Base-by-base conservation (phyloP, 257 asterid genomes). In the Nyctanthes arbortristis region DNA sequence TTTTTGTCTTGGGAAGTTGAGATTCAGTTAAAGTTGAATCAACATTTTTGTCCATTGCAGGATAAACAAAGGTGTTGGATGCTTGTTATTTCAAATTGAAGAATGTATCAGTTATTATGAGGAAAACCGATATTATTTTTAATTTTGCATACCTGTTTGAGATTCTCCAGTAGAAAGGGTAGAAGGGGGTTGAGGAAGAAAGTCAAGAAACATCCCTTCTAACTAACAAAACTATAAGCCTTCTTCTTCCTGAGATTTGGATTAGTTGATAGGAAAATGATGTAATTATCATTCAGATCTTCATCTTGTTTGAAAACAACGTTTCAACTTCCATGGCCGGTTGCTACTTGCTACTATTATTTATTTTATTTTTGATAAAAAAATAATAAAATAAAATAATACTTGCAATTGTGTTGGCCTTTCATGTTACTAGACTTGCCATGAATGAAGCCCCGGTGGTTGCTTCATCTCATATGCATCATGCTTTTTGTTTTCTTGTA, bases 381-480 rank as follows among this genome's bases (percentile, higher is more conserved):
- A n/a, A n/a, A n/a, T n/a, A n/a, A n/a, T n/a, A n/a, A n/a, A n/a
- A n/a, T n/a, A n/a, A n/a, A n/a, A n/a, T n/a, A n/a, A n/a, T 39
- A 49, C 4, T 8, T 8, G 27, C 8, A 13, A 1, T 3, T 52
- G 59, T 2, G 31, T 31, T 52, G 59, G 31, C 59, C 59, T 20
- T 52, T 52, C 59, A 52, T 24, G 59, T 24, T 24, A 64, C 72
- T 49, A 55, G 13, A 24, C 30, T 63, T 64, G 71, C 59, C 58
- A 65, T n/a, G n/a, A n/a, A 65, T 22, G 13, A 65, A 52, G 60
- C 43, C 74, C 33, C 70, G 12, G 32, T 68, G 71, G 56, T 40
- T 52, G 24, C 40, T 30, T 61, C 32, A 12, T 43, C 55, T 66
- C 27, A 12, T 22, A 28, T 40, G 71, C 36, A 61, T 28, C 33